Evolutionary conservation across 2,329 filamentous ascomycete species (phyloP), one percentile per base, ranked within the genome.

Genomic region (Xylaria sp.): DNA sequence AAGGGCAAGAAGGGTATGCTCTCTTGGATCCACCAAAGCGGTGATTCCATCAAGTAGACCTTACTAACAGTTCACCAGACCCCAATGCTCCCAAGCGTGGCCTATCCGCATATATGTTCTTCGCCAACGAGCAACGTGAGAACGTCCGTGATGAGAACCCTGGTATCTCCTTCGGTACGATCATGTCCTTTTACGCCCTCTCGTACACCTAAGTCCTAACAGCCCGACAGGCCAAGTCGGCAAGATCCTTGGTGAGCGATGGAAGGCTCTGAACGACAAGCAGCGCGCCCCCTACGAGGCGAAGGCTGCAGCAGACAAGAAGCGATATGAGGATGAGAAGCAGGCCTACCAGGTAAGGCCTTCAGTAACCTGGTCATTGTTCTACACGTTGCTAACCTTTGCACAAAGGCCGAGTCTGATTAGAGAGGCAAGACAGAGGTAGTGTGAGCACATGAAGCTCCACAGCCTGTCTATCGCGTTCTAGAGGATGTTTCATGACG

Each of bases 61-160:
- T 12, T 28, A 1, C 71, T 73, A 65, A 73, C 48, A 28, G 48
- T 67, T 12, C 23, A 18, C 9, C 78, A 97, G 94, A 98, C 84
- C 94, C 94, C 84, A 98, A 98, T 85, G 95, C 94, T 70, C 96
- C 96, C 82, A 99, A 98, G 94, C 94, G 96, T 84, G 96, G 95
- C 87, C 93, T 99, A 60, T 98, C 96, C 63, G 96, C 96, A 73
- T 99, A 99, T 90, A 99, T 99, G 96, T 98, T 98, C 92, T 99
- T 98, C 83, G 96, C 96, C 90, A 98, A 98, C 81, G 96, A 98
- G 85, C 94, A 98, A 86, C 94, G 96, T 78, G 95, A 98, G 81
- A 97, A 96, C 83, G 96, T 99, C 77, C 94, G 96, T 78, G 94
- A 97, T 82, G 95, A 98, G 84, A 98, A 98, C 89, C 95, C 95